phyloP scores from a whole-genome alignment of 2,329 filamentous ascomycete genomes.

The Nemania diffusa region DNA sequence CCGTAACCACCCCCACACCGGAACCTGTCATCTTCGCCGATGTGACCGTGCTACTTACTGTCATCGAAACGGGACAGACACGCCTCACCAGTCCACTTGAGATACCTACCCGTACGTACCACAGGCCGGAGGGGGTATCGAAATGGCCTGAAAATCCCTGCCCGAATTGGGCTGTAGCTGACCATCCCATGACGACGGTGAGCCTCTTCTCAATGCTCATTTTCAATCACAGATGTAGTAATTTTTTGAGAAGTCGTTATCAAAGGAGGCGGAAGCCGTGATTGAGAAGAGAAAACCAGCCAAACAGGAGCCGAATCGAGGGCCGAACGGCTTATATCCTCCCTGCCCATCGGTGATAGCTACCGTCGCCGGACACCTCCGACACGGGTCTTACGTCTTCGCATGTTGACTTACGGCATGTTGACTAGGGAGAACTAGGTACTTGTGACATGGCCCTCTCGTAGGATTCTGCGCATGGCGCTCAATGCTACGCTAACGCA shows the following conservation, averaged over 20 bases:
- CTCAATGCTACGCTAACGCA: constrained; percentile 19
- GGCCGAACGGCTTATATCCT: not conserved
- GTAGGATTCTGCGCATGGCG: not conserved
- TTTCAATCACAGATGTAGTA: not conserved
- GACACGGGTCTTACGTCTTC: constrained; percentile 5
- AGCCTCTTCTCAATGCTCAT: not conserved
- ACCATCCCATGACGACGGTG: not conserved
- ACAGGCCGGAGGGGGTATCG: not conserved
- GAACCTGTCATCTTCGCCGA: constrained; percentile 14
- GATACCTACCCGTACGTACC: not conserved
- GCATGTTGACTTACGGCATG: constrained; percentile 6
- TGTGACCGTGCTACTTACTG: not conserved
- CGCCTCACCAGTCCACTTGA: not conserved
- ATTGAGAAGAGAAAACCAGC: not conserved
- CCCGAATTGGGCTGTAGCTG: not conserved
- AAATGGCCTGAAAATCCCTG: constrained; percentile 1
- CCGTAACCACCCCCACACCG: constrained; percentile 11
- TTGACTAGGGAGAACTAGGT: constrained; percentile 7
- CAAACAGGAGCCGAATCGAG: not conserved
- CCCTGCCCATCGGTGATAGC: not conserved
- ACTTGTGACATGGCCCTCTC: not conserved
- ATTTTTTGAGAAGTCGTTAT: not conserved
- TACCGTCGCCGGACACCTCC: not conserved
- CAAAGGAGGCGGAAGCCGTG: not conserved
- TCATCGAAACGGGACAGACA: not conserved